Conservation (phyloP, 371 early-diverging fungal genomes). For the Lichtheimia hyalospora region DNA sequence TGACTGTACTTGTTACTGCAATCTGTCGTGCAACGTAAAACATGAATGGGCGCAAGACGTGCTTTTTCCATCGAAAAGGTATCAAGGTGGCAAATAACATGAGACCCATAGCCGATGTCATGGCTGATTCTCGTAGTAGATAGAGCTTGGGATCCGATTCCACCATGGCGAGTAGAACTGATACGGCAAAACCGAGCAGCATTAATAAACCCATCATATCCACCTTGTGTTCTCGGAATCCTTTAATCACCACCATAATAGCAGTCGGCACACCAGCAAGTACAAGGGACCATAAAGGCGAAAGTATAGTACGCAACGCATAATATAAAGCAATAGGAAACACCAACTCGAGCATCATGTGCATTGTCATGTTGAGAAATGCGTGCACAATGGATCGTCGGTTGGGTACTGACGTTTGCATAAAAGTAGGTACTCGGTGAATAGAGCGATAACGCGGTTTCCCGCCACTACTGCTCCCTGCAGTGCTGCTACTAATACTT, state of each 20-base stretch:
- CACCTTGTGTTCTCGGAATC: slow-evolving; percentile 29
- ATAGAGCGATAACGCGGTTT: slow-evolving; percentile 17
- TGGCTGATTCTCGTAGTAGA: slow-evolving; percentile 49
- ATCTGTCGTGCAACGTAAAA: slow-evolving; percentile 48
- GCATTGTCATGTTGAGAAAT: slow-evolving; percentile 32
- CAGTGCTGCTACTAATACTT: not conserved
- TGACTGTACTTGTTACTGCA: slow-evolving; percentile 26
- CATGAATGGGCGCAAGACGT: slow-evolving; percentile 40
- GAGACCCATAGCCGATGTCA: slow-evolving; percentile 47
- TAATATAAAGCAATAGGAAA: slow-evolving; percentile 46
- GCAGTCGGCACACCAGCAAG: slow-evolving; percentile 49
- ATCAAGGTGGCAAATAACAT: slow-evolving; percentile 42
- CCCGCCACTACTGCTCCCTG: not conserved
- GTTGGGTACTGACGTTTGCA: slow-evolving; percentile 39
- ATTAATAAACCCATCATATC: slow-evolving; percentile 51
- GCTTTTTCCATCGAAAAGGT: slow-evolving; percentile 32
- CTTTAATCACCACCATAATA: slow-evolving; percentile 29
- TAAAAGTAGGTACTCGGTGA: slow-evolving; percentile 37
- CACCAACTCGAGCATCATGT: slow-evolving; percentile 41
- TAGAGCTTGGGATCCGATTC: slow-evolving; percentile 50
- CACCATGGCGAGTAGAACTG: slow-evolving; percentile 43
- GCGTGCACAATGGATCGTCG: slow-evolving; percentile 36
- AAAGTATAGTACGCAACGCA: slow-evolving; percentile 33
- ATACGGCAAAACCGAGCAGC: slow-evolving; percentile 46
- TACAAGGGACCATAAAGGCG: slow-evolving; percentile 38